Evolutionary conservation across 78 protist genomes (phyloP).

Genomic region (Trichosphaerium sp.): DNA sequence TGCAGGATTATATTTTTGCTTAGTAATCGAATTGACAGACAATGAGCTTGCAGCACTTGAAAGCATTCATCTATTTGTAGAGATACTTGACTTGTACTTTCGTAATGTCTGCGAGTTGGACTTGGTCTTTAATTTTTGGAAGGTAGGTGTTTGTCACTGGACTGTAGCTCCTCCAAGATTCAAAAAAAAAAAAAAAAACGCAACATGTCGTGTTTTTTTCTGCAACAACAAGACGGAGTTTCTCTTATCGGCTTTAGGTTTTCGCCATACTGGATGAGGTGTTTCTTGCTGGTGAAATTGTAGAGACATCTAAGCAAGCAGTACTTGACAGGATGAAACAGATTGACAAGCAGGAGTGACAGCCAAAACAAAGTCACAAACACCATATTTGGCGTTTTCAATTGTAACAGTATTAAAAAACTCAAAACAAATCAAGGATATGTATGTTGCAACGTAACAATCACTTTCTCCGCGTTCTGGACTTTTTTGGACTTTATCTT

Average conservation of each 20-base stretch:
- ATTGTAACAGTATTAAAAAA: too few species aligned
- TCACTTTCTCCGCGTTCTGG: too few species aligned
- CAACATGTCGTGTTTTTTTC: too few species aligned
- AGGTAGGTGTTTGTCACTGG: constrained; percentile 22
- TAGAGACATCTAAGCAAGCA: constrained; percentile 77
- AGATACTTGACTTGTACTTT: constrained; percentile 84
- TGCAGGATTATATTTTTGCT: constrained; percentile 89
- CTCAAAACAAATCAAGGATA: too few species aligned
- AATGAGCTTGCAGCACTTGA: constrained; percentile 90
- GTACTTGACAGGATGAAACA: constrained; percentile 36
- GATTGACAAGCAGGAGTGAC: too few species aligned
- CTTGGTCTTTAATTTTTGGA: constrained; percentile 92
- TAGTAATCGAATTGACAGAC: constrained; percentile 85
- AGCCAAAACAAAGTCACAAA: too few species aligned
- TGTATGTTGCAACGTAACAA: too few species aligned
- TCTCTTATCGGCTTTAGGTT: constrained; percentile 29
- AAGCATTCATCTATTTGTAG: constrained; percentile 93
- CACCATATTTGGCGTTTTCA: too few species aligned
- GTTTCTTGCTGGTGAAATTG: constrained; percentile 93
- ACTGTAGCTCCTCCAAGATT: neutral
- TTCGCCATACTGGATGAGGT: constrained; percentile 91
- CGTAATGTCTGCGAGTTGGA: constrained; percentile 97
- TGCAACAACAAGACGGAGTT: too few species aligned
- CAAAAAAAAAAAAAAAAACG: too few species aligned
- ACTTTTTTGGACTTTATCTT: too few species aligned